Evolutionary conservation across 306 rosid species (phyloP), one percentile per base, ranked within the genome.

Genomic region (Cicer yamashitae): DNA sequence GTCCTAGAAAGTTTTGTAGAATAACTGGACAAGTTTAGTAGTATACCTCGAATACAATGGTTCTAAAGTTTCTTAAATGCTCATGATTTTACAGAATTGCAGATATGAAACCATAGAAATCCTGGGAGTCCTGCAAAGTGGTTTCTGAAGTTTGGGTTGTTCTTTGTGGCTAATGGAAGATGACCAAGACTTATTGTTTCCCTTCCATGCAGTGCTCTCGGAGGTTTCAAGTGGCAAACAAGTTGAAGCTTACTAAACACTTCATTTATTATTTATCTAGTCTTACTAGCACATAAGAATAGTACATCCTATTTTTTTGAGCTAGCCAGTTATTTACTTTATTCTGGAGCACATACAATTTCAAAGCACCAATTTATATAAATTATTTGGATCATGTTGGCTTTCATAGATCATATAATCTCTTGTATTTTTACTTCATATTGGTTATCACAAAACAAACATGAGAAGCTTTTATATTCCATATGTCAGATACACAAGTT

Each of bases 41-140:
- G 63, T 18, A 57, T 15, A 14, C 43, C 39, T 40, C 41, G n/a
- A 71, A 10, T 57, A 57, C 20, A 58, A 12, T 8, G 67, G 8
- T 25, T 59, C 78, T 74, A 15, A 62, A 7, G 41, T 64, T 61
- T 61, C 30, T 18, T 15, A 52, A 71, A 44, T 79, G 61, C 41
- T 13, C 38, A 0, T 18, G 14, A 15, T 63, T 76, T 44, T 64
- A 44, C 74, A 73, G 78, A 60, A 44, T 7, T 12, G 8, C 74
- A 64, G 73, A n/a, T 73, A 7, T 6, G 44, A 63, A 61, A 44
- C 44, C 74, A 25, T 53, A 22, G 48, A 62, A 30, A 41, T 62
- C 66, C 39, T 20, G 50, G 43, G 40, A 12, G 13, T 3, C 30
- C 17, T 4, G 41, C 7, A 54, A 17, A 9, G 44, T 18, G 52